Percentiles rank a stretch among this genome's conserved stretches.
phyloP scores from a whole-genome alignment of 306 rosid species.

The Inga laurina region DNA sequence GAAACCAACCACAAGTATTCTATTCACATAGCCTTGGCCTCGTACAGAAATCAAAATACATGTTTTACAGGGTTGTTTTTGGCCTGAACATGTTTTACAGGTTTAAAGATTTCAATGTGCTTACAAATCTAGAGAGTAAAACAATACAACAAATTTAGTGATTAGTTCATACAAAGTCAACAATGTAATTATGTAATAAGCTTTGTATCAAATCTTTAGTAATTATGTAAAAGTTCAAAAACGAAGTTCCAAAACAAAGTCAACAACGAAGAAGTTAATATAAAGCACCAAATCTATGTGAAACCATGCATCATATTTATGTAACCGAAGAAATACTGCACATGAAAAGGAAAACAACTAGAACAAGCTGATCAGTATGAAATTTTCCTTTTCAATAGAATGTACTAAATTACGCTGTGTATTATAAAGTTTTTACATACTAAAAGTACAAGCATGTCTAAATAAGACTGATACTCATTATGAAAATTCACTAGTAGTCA shows the following conservation, averaged over 20 bases:
- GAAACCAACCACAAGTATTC: constrained; percentile 15
- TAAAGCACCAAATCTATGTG: background rate
- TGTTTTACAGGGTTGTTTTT: background rate
- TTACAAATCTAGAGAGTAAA: background rate
- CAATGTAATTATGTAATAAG: background rate
- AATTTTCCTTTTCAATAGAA: background rate
- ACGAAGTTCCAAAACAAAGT: background rate
- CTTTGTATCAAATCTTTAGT: background rate
- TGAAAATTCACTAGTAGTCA: background rate
- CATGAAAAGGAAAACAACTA: background rate
- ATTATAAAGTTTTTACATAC: background rate
- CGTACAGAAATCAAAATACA: background rate
- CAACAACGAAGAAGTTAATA: background rate
- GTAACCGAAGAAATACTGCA: background rate
- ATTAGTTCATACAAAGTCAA: background rate
- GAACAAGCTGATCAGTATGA: background rate
- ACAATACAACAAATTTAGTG: background rate
- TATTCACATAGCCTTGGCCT: constrained; percentile 14
- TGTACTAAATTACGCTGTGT: background rate
- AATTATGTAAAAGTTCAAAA: background rate
- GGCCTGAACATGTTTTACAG: background rate
- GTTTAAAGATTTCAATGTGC: background rate
- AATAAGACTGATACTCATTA: background rate
- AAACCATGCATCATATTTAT: constrained; percentile 4
- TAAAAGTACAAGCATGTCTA: background rate